A percentile compares a stretch with the other conserved stretches of the same genome.
Evolutionary conservation across 2,329 filamentous ascomycete species (phyloP).

Genomic region (Diaporthe australafricana): DNA sequence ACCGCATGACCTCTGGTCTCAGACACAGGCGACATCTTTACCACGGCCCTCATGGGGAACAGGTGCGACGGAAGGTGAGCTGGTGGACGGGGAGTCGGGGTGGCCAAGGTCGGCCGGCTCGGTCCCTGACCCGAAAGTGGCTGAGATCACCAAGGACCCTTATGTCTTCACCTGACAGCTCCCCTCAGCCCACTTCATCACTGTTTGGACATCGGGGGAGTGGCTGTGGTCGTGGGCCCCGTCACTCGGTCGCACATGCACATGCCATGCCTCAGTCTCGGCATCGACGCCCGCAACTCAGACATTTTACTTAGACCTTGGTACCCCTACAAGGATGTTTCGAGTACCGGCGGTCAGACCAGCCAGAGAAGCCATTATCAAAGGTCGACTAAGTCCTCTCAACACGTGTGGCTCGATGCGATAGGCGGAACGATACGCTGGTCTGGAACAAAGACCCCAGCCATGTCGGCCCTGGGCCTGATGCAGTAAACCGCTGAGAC

Average conservation of each 20-base stretch:
- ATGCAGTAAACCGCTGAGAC: neutral
- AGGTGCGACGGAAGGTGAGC: neutral
- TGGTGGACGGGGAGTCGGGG: slow-evolving; percentile 19
- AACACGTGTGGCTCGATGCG: neutral
- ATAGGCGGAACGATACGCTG: neutral
- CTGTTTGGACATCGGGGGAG: neutral
- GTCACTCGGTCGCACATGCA: neutral
- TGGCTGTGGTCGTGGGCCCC: neutral
- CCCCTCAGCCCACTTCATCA: slow-evolving; percentile 8
- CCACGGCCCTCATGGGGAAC: neutral
- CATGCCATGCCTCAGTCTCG: neutral
- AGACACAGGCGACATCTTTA: neutral
- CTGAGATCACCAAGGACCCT: slow-evolving; percentile 12
- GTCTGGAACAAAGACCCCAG: neutral
- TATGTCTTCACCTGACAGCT: slow-evolving; percentile 24
- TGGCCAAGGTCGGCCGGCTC: slow-evolving; percentile 1
- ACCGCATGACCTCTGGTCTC: neutral
- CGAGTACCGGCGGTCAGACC: neutral
- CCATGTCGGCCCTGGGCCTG: neutral
- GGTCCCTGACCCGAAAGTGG: slow-evolving; percentile 21
- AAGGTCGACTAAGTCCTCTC: neutral
- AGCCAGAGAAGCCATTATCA: neutral
- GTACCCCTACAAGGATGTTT: neutral
- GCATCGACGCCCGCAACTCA: neutral
- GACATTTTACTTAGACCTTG: neutral